Evolutionary conservation across 495 filamentous ascomycete species (phyloP).

Genomic region (Aspergillus biplanus): DNA sequence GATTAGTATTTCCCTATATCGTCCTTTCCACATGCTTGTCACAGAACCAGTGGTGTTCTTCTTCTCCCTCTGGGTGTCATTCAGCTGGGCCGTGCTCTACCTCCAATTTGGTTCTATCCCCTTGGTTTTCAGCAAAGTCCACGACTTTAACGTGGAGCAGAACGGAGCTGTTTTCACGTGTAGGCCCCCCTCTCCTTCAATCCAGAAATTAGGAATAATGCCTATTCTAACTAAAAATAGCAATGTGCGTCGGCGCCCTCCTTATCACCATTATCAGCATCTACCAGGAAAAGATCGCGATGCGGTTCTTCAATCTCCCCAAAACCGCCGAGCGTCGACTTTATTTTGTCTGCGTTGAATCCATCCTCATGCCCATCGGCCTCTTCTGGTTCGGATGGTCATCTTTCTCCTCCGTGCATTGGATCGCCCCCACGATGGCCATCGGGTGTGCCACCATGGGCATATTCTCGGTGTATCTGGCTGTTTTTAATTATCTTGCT

Average conservation of each 20-base stretch:
- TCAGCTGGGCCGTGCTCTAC: slow-evolving; percentile 90
- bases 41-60: slow-evolving; percentile 95
- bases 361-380: slow-evolving; percentile 69
- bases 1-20: slow-evolving; percentile 72
- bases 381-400: slow-evolving; percentile 87
- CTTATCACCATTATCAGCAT: slow-evolving; percentile 75
- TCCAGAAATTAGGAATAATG: too few species aligned
- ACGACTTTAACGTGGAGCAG: slow-evolving; percentile 70
- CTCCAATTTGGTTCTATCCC: slow-evolving; percentile 80
- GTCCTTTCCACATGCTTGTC: slow-evolving; percentile 83
- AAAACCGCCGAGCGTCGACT: slow-evolving; percentile 76
- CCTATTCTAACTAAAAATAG: slow-evolving; percentile 25
- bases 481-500: slow-evolving; percentile 93
- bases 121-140: slow-evolving; percentile 70
- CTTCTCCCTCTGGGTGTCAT: slow-evolving; percentile 89
- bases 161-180: slow-evolving; percentile 71
- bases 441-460: slow-evolving; percentile 81
- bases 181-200: slow-evolving; percentile 26
- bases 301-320: slow-evolving; percentile 43
- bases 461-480: slow-evolving; percentile 86
- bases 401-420: slow-evolving; percentile 66
- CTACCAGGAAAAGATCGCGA: slow-evolving; percentile 65
- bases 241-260: slow-evolving; percentile 69
- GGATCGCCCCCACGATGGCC: slow-evolving; percentile 75
- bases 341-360: slow-evolving; percentile 80